phyloP scores from a whole-genome alignment of 495 filamentous ascomycete species.

The Oidiodendron maius region DNA sequence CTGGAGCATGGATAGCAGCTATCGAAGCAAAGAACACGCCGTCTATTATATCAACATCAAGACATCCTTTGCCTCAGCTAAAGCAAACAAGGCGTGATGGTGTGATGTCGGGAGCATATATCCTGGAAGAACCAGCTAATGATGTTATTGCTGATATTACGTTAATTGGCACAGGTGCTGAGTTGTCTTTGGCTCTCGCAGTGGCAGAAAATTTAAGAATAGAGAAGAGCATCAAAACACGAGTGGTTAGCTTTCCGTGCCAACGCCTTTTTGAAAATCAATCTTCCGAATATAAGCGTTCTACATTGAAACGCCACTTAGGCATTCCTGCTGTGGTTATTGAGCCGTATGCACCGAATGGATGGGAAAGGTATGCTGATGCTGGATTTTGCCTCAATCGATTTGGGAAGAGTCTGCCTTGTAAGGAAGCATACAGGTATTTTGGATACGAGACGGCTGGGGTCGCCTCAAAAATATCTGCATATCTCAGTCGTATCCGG shows the following conservation, averaged over 20 bases:
- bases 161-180: slow-evolving; percentile 27
- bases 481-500: too few species aligned
- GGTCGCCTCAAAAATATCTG: too few species aligned
- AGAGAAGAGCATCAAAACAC: slow-evolving; percentile 32
- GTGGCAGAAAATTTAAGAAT: slow-evolving; percentile 22
- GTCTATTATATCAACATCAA: slow-evolving; percentile 25
- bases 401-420: slow-evolving; percentile 44
- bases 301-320: slow-evolving; percentile 29
- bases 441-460: slow-evolving; percentile 54
- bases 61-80: slow-evolving; percentile 20
- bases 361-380: slow-evolving; percentile 56
- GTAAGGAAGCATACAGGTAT: slow-evolving; percentile 44
- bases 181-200: slow-evolving; percentile 26
- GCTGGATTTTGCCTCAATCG: slow-evolving; percentile 40
- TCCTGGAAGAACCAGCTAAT: slow-evolving; percentile 24
- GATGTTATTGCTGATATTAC: slow-evolving; percentile 30
- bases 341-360: slow-evolving; percentile 48
- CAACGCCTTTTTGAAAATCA: too few species aligned
- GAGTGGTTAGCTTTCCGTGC: slow-evolving; percentile 51
- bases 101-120: slow-evolving; percentile 27
- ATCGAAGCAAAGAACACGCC: slow-evolving; percentile 36
- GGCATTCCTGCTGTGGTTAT: slow-evolving; percentile 43
- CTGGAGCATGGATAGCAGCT: slow-evolving; percentile 47
- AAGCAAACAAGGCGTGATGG: slow-evolving; percentile 20
- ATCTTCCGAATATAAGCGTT: slow-evolving; percentile 44